Evolutionary conservation across 805 yeast species (phyloP).

Genomic region (Ogataea thermomethanolica): DNA sequence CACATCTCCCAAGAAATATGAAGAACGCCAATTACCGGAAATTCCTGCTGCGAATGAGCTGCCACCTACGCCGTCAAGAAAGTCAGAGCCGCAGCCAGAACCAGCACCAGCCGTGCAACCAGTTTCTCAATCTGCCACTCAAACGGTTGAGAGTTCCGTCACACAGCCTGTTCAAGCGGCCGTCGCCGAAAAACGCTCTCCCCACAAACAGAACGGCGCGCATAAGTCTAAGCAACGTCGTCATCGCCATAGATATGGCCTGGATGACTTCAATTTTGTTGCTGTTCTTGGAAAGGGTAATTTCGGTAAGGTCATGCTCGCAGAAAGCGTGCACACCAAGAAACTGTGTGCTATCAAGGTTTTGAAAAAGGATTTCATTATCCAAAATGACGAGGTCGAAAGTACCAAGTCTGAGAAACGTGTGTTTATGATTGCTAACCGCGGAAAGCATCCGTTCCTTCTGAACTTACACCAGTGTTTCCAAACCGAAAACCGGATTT

Average conservation of each 20-base stretch:
- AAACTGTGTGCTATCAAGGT: constrained; percentile 93
- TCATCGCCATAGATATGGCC: constrained; percentile 73
- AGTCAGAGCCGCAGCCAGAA: background rate
- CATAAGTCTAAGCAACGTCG: constrained; percentile 33
- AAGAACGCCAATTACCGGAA: constrained; percentile 18
- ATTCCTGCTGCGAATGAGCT: constrained; percentile 14
- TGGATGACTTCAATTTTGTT: constrained; percentile 90
- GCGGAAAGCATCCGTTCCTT: constrained; percentile 88
- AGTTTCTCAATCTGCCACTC: background rate
- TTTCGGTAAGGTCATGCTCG: constrained; percentile 97
- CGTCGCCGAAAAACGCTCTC: background rate
- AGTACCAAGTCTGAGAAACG: constrained; percentile 93
- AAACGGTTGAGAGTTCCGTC: too few relatives aligned
- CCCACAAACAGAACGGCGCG: background rate
- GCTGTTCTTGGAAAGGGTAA: constrained; percentile 98
- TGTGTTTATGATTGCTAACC: constrained; percentile 71
- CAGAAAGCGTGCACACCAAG: constrained; percentile 81
- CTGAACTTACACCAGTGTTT: constrained; percentile 90
- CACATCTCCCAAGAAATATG: constrained; percentile 9
- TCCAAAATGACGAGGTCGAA: constrained; percentile 94
- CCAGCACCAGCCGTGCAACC: background rate
- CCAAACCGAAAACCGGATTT: constrained; percentile 96
- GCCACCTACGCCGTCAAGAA: constrained; percentile 17
- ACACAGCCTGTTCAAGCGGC: background rate
- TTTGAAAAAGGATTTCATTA: constrained; percentile 90